A percentile compares a stretch with the other conserved stretches of the same genome.
Evolutionary conservation across 352 stramenopile genomes (phyloP).

Genomic region (Globisporangium spiculum): DNA sequence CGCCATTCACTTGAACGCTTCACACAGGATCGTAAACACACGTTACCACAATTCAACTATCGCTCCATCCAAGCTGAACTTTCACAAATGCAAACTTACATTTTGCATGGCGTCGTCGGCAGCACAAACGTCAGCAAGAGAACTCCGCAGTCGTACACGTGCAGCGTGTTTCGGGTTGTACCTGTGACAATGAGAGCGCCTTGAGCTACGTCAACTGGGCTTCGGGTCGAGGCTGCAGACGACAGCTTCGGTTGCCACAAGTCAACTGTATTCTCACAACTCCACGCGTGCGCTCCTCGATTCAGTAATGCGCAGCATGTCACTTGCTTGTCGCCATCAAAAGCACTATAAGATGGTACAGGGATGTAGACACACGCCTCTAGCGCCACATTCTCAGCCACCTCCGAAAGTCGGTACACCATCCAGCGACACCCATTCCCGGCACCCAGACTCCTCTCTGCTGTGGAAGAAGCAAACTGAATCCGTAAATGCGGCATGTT

Average conservation of each 20-base stretch:
- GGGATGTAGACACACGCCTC: constrained; percentile 11
- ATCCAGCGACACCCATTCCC: neutral
- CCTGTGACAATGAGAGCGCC: constrained; percentile 40
- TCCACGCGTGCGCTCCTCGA: neutral
- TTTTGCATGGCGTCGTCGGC: constrained; percentile 27
- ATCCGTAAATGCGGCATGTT: constrained; percentile 17
- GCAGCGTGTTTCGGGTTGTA: constrained; percentile 41
- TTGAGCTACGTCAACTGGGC: constrained; percentile 16
- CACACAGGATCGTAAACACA: constrained; percentile 11
- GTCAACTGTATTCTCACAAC: neutral
- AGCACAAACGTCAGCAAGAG: constrained; percentile 45
- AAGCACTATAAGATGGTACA: neutral
- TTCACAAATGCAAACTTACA: constrained; percentile 32
- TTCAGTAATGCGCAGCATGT: constrained; percentile 9
- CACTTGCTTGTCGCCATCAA: constrained; percentile 8
- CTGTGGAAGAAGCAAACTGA: constrained; percentile 1
- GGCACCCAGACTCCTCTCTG: neutral
- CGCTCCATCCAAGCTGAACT: neutral
- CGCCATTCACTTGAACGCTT: constrained; percentile 22
- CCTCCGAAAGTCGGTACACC: constrained; percentile 1
- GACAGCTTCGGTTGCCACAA: neutral
- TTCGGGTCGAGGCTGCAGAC: neutral
- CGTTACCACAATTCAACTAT: neutral
- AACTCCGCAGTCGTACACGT: constrained; percentile 45
- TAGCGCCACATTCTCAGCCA: neutral